phyloP scores from a whole-genome alignment of 208 protist species.

The Trypanosoma congolense region DNA sequence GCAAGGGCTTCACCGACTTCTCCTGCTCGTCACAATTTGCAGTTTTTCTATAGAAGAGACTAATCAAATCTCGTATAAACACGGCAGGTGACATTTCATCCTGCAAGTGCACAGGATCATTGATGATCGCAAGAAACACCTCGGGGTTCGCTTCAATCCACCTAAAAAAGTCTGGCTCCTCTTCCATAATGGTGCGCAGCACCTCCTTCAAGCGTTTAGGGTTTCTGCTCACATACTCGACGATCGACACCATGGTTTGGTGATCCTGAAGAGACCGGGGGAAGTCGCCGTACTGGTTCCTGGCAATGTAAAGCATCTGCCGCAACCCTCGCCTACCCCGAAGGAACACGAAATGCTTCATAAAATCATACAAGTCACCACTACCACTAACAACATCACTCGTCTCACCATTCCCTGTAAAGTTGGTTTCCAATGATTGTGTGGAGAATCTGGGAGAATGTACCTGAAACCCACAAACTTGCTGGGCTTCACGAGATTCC shows the following conservation, averaged over 20 bases:
- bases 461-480: no score
- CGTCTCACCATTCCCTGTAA: no score
- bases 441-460: no score
- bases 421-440: no score
- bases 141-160: conserved; percentile 46
- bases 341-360: conserved; percentile 15
- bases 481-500: no score
- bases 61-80: conserved; percentile 16
- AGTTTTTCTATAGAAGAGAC: conserved; percentile 1
- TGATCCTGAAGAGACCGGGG: conserved; percentile 34
- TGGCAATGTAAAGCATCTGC: conserved; percentile 6
- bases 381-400: no score
- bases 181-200: conserved; percentile 35
- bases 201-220: conserved; percentile 33
- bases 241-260: conserved; percentile 53
- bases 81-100: conserved; percentile 16
- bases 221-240: conserved; percentile 37
- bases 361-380: conserved; percentile 9
- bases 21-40: neutral
- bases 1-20: no score
- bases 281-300: conserved; percentile 10
- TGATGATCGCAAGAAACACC: conserved; percentile 36
- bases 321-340: conserved; percentile 12
- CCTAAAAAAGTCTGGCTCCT: conserved; percentile 40
- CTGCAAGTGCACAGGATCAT: conserved; percentile 10